Evolutionary conservation across 2,329 filamentous ascomycete species (phyloP).

Genomic region (Didymella lethalis): DNA sequence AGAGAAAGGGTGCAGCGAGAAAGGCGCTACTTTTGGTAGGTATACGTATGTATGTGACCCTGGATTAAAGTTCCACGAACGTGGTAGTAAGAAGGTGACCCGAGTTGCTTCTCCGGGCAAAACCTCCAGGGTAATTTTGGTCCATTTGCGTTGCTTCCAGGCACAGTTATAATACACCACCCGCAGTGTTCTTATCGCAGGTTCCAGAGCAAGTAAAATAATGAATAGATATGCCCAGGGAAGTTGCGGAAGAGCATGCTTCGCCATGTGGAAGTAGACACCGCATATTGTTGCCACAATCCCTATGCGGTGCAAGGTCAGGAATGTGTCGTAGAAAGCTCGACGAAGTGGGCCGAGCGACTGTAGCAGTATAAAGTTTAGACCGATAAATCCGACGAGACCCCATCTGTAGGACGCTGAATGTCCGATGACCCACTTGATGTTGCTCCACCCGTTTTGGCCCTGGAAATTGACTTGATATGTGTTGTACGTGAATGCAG

Average conservation of each 20-base stretch:
- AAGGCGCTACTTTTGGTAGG: slow-evolving; percentile 71
- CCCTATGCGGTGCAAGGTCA: slow-evolving; percentile 71
- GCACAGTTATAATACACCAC: slow-evolving; percentile 71
- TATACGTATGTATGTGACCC: slow-evolving; percentile 80
- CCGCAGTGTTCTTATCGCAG: slow-evolving; percentile 63
- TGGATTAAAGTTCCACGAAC: slow-evolving; percentile 73
- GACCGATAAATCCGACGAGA: slow-evolving; percentile 65
- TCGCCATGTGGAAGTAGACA: slow-evolving; percentile 68
- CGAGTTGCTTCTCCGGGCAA: slow-evolving; percentile 75
- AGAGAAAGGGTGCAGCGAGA: slow-evolving; percentile 78
- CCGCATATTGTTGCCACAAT: slow-evolving; percentile 66
- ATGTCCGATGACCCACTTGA: slow-evolving; percentile 41
- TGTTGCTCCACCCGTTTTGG: slow-evolving; percentile 42
- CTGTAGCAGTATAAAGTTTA: slow-evolving; percentile 68
- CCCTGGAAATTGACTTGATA: slow-evolving; percentile 57
- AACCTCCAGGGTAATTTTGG: slow-evolving; percentile 62
- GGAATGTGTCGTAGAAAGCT: slow-evolving; percentile 81
- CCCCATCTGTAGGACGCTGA: slow-evolving; percentile 63
- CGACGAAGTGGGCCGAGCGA: slow-evolving; percentile 73
- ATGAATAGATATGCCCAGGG: slow-evolving; percentile 66
- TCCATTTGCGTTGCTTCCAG: slow-evolving; percentile 68
- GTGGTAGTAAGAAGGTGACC: slow-evolving; percentile 72
- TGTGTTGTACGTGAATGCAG: slow-evolving; percentile 62
- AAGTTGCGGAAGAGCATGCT: slow-evolving; percentile 65
- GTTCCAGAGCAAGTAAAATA: slow-evolving; percentile 68